phyloP scores from a whole-genome alignment of 2,329 filamentous ascomycete species.

The Phialemonium atrogriseum region DNA sequence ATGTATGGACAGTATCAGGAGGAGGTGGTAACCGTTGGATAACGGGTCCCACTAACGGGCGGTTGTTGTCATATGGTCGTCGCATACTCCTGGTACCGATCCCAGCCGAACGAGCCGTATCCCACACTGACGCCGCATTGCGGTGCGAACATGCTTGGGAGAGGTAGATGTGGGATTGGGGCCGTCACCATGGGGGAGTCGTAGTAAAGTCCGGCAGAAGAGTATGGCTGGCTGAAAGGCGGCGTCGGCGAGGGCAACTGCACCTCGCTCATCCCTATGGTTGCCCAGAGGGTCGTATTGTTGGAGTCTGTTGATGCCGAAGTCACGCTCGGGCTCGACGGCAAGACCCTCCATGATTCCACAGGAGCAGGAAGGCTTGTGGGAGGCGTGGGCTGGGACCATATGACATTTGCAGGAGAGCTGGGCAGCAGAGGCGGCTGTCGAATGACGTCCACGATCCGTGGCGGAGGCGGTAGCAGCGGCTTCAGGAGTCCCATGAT shows the following conservation, averaged over 20 bases:
- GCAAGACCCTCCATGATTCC: constrained; percentile 84
- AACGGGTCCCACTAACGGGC: constrained; percentile 35
- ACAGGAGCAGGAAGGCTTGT: constrained; percentile 61
- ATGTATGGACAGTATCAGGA: constrained; percentile 23
- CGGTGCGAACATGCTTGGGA: constrained; percentile 79
- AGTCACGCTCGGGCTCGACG: constrained; percentile 76
- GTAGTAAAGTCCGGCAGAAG: constrained; percentile 69
- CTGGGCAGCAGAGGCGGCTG: constrained; percentile 80
- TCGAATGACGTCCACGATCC: constrained; percentile 81
- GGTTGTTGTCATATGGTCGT: constrained; percentile 75
- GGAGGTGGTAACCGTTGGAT: constrained; percentile 39
- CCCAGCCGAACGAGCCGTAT: constrained; percentile 78
- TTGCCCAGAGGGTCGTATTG: constrained; percentile 67
- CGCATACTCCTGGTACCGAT: constrained; percentile 75
- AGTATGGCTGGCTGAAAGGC: constrained; percentile 71
- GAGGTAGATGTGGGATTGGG: constrained; percentile 66
- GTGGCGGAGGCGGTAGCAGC: constrained; percentile 76
- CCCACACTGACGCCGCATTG: constrained; percentile 76
- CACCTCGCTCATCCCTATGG: constrained; percentile 65
- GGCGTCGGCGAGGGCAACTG: constrained; percentile 72
- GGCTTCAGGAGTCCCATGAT: constrained; percentile 83
- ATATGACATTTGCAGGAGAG: constrained; percentile 69
- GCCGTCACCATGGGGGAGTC: constrained; percentile 67
- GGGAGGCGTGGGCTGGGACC: constrained; percentile 64
- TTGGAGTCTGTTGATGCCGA: constrained; percentile 59